Evolutionary conservation across 2,329 filamentous ascomycete genomes (phyloP), one percentile per base, ranked within the genome.

Genomic region (Orbilia javanica): DNA sequence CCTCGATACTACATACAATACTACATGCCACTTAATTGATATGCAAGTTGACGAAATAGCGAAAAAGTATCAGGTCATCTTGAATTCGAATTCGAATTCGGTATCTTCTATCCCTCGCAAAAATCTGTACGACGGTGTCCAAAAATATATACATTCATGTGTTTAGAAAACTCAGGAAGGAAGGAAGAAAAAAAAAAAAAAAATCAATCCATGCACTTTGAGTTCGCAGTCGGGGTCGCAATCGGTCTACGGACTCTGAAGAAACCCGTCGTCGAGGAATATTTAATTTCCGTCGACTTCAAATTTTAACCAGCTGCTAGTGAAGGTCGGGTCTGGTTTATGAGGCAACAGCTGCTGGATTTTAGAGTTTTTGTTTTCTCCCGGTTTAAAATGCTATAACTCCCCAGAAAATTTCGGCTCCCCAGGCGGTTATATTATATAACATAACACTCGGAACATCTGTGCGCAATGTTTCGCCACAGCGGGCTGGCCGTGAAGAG

Each of bases 211-310:
- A 39, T 39, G 36, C n/a, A n/a, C 36, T 15, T 2, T 15, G 36
- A 15, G n/a, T 39, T 39, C 8, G n/a, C 13, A 39, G 2, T 15
- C 11, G 36, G 5, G n/a, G 13, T 39, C 8, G n/a, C 13, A 39
- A 1, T 15, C 11, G 11, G 2, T 11, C 36, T 15, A 15, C 36
- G 11, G 4, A 5, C 36, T 15, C 11, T 15, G 7, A 39, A 39
- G 36, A 39, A 39, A n/a, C n/a, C n/a, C n/a, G n/a, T n/a, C 10
- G 8, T 27, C 46, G 22, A 50, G 8, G 11, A 27, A 27, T 8
- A 50, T 50, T n/a, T 50, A 50, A 50, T 50, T 50, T 50, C 46
- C 46, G 46, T 27, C n/a, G n/a, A n/a, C n/a, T n/a, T n/a, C n/a
- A n/a, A n/a, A n/a, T n/a, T n/a, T n/a, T n/a, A n/a, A n/a, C n/a